These are phyloP conservation scores for Globisporangium middletonii DNA, from an alignment of 352 stramenopile species.

Conservation along the genomic window DNA sequence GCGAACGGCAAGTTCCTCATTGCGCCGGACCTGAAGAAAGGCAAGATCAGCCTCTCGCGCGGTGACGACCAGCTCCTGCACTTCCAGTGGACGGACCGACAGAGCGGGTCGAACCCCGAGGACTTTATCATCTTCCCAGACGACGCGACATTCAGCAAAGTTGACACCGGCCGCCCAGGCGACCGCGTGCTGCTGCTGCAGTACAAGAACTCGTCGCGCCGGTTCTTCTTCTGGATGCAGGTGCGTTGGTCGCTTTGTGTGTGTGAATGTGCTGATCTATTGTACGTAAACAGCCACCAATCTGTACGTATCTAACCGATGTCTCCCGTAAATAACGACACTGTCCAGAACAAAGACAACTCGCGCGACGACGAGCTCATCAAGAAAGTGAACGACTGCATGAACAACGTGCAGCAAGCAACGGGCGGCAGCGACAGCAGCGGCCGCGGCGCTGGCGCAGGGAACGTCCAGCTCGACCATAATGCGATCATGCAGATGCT, in stretches of 20 bases:
- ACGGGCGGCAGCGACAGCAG: slow-evolving; percentile 19
- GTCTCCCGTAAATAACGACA: neutral
- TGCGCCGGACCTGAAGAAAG: slow-evolving; percentile 87
- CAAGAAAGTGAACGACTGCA: slow-evolving; percentile 87
- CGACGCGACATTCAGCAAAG: slow-evolving; percentile 83
- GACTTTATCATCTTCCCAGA: slow-evolving; percentile 93
- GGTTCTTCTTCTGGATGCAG: slow-evolving; percentile 96
- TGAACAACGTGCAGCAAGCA: slow-evolving; percentile 78
- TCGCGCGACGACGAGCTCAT: slow-evolving; percentile 82
- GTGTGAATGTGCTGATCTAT: neutral
- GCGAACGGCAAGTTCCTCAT: slow-evolving; percentile 86
- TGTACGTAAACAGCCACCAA: neutral
- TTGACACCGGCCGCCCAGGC: slow-evolving; percentile 76
- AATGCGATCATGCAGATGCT: slow-evolving; percentile 91
- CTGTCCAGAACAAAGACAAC: slow-evolving; percentile 72
- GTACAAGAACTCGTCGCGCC: slow-evolving; percentile 89
- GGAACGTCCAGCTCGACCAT: slow-evolving; percentile 82
- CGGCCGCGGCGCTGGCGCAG: slow-evolving; percentile 21
- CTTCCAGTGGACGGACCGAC: slow-evolving; percentile 91
- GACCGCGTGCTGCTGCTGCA: slow-evolving; percentile 91
- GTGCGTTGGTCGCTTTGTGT: slow-evolving; percentile 18
- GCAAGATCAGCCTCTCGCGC: slow-evolving; percentile 82
- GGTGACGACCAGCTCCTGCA: slow-evolving; percentile 88
- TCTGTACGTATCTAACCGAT: neutral
- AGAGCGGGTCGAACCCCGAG: slow-evolving; percentile 76